Evolutionary conservation across 2,329 filamentous ascomycete genomes (phyloP).

Genomic region (Fusarium solani-melongenae): DNA sequence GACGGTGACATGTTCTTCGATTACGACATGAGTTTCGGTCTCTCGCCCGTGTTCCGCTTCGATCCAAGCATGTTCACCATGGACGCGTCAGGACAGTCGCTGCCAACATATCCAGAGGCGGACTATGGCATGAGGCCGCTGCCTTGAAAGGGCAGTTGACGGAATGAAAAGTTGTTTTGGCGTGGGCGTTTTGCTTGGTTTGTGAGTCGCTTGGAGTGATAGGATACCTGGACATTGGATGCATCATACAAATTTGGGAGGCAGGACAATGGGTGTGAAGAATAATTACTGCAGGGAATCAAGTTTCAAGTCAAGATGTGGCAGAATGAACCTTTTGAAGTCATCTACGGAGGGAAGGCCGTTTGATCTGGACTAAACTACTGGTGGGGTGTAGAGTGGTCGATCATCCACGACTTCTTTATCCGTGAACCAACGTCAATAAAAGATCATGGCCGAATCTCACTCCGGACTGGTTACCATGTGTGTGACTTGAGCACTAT

Average conservation of each 20-base stretch:
- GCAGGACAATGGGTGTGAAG: background rate
- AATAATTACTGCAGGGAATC: background rate
- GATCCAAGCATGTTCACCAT: constrained; percentile 42
- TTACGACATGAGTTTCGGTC: constrained; percentile 45
- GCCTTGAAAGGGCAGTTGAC: background rate
- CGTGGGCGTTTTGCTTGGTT: background rate
- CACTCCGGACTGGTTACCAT: constrained; percentile 9
- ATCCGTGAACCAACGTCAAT: background rate
- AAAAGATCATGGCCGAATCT: background rate
- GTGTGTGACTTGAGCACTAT: background rate
- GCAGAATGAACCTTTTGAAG: constrained; percentile 9
- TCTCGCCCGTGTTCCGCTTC: constrained; percentile 44
- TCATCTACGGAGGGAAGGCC: constrained; percentile 27
- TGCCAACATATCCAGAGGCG: constrained; percentile 39
- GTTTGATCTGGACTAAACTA: background rate
- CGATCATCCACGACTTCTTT: background rate
- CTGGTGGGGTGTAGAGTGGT: background rate
- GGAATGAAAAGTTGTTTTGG: background rate
- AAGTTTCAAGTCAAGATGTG: background rate
- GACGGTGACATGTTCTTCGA: constrained; percentile 44
- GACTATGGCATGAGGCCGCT: constrained; percentile 36
- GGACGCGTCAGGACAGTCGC: constrained; percentile 37
- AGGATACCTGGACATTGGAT: constrained; percentile 8
- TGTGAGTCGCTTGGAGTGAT: background rate
- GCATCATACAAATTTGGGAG: background rate